Evolutionary conservation across 768 basidiomycete species (phyloP).

Genomic region (Mycena capillaripes): DNA sequence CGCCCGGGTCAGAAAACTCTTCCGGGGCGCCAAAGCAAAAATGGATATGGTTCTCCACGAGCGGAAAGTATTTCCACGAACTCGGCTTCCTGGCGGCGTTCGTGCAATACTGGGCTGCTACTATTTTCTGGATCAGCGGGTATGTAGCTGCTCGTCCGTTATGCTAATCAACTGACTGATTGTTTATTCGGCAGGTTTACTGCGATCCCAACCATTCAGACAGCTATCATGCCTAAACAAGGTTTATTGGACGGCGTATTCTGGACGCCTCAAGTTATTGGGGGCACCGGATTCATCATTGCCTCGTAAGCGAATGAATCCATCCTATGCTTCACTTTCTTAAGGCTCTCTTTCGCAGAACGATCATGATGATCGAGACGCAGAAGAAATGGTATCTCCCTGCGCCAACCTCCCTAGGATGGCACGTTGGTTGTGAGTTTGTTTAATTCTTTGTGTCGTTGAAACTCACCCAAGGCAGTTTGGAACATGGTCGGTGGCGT

Average conservation of each 20-base stretch:
- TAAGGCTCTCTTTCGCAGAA: constrained; percentile 31
- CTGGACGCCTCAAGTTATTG: constrained; percentile 76
- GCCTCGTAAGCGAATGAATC: constrained; percentile 48
- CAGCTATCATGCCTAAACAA: constrained; percentile 43
- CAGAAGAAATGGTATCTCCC: constrained; percentile 70
- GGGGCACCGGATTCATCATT: constrained; percentile 71
- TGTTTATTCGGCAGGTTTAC: constrained; percentile 46
- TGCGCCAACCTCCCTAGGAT: constrained; percentile 60
- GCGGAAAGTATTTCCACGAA: constrained; percentile 55
- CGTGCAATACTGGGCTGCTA: constrained; percentile 67
- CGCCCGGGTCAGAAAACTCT: constrained; percentile 38
- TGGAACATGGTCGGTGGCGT: constrained; percentile 74
- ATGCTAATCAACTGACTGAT: background rate
- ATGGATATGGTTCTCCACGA: constrained; percentile 57
- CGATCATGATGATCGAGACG: constrained; percentile 66
- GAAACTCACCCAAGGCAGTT: constrained; percentile 43
- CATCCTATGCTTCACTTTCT: background rate
- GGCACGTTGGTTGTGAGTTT: constrained; percentile 63
- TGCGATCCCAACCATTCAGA: constrained; percentile 53
- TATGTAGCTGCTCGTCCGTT: constrained; percentile 28
- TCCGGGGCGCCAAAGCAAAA: constrained; percentile 35
- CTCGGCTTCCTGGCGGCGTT: constrained; percentile 65
- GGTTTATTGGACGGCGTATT: constrained; percentile 62
- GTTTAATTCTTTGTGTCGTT: background rate
- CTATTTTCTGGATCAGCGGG: constrained; percentile 74